Conservation (phyloP, 495 filamentous ascomycete genomes). For the Trichoderma gamsii region DNA sequence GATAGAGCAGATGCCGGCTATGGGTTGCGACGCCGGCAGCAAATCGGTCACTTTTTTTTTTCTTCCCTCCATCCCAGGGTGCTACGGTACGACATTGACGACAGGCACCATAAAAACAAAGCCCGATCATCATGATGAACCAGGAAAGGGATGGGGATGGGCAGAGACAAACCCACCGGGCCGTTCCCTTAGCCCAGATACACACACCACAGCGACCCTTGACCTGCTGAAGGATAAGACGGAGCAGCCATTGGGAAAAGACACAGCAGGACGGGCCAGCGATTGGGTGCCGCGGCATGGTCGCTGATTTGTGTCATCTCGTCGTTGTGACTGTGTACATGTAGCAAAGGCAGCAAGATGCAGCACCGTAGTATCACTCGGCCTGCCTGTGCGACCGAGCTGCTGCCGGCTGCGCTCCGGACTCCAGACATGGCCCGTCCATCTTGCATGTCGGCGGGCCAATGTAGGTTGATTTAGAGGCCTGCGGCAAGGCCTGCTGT, state of each 20-base stretch:
- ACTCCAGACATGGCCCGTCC: not conserved
- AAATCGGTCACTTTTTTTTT: not conserved
- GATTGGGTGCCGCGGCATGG: not conserved
- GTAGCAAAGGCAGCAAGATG: not conserved
- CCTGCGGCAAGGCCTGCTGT: not conserved
- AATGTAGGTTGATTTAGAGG: constrained; percentile 2
- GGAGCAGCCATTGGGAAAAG: not conserved
- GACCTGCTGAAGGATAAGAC: constrained; percentile 11
- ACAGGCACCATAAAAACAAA: not conserved
- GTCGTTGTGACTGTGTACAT: not conserved
- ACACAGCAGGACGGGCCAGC: not conserved
- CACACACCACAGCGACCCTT: not conserved
- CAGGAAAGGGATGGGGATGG: not conserved
- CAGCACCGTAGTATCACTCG: not conserved
- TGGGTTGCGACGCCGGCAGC: not conserved
- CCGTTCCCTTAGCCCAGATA: not conserved
- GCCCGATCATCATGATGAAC: not conserved
- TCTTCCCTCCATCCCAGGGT: too few species aligned
- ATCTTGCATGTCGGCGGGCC: not conserved
- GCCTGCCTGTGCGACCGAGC: not conserved
- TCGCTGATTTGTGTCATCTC: not conserved
- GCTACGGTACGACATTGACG: not conserved
- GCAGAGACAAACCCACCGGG: not conserved
- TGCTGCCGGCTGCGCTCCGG: not conserved
- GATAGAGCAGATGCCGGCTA: not conserved